Base-by-base conservation (phyloP, 805 yeast species). In the Cyberlindnera mississippiensis region DNA sequence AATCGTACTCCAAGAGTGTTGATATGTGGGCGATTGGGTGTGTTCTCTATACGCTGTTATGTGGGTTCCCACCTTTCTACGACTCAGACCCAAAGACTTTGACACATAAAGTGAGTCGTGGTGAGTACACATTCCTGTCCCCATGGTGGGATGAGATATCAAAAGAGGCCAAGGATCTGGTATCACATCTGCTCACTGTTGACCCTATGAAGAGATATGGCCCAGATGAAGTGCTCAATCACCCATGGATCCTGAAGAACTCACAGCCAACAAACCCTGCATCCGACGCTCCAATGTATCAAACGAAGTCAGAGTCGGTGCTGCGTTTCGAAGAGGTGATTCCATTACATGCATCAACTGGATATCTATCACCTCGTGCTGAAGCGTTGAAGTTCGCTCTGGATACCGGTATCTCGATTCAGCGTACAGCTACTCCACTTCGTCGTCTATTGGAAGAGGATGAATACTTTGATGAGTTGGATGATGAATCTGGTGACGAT, bases 131-230 rank as follows among this genome's bases (percentile, higher is more conserved):
- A 8, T 85, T 84, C 55, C 64, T 85, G 39, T 67, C 76, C 38
- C 95, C 95, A 3, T 85, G 95, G 95, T 85, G 91, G 87, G 93
- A 85, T 63, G 95, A 85, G 59, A 70, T 93, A 28, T 84, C 96
- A 1, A 58, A 69, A 36, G 96, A 91, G 54, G 98, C 99, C 5
- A 80, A 79, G 56, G 96, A 93, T 64, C 72, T 93, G 46, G 85
- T 93, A 35, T 63, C 79, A 29, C 73, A 73, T 49, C 87, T 93
- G 79, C 74, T 93, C 41, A 77, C 79, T 5, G 95, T 90, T 9
- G 81, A 89, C 51, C 98, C 99, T 6, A 66, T 64, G 18, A 71
- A 77, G 35, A 75, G 99, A 60, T 89, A 89, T 51, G 73, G 81
- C 20, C 86, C 95, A 42, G 79, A 79, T 41, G 85, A 81, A 33